Percentiles rank a stretch among this genome's conserved stretches.
phyloP scores from a whole-genome alignment of 495 filamentous ascomycete genomes.

The Aspergillus sclerotiicarbonarius region DNA sequence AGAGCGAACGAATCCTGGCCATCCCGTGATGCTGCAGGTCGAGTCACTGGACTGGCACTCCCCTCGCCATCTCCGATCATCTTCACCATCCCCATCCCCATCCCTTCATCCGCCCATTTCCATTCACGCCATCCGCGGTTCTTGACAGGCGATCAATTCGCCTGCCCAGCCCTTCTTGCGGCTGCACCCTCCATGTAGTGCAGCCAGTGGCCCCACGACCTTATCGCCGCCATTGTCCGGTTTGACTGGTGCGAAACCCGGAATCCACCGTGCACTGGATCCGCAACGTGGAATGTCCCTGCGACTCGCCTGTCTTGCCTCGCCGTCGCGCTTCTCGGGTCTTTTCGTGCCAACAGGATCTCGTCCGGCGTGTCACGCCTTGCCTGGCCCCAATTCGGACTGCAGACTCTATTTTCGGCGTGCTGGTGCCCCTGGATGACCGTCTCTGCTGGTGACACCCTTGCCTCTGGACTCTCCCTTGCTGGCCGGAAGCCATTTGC shows the following conservation, averaged over 20 bases:
- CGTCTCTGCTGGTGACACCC: background rate
- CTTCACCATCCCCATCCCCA: background rate
- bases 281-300: constrained; percentile 23
- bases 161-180: background rate
- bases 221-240: background rate
- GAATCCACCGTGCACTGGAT: constrained; percentile 2
- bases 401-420: constrained; percentile 14
- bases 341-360: constrained; percentile 17
- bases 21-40: constrained; percentile 7
- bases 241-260: background rate
- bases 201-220: background rate
- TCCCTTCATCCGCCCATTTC: background rate
- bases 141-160: background rate
- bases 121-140: background rate
- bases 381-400: constrained; percentile 16
- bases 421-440: background rate
- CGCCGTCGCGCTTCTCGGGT: background rate
- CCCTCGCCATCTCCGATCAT: background rate
- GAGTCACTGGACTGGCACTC: background rate
- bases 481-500: background rate
- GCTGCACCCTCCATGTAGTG: background rate
- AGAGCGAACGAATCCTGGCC: background rate
- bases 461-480: constrained; percentile 12
- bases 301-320: constrained; percentile 11
- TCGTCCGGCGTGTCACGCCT: constrained; percentile 17